Conservation (phyloP, 2,329 filamentous ascomycete species). For the Colletotrichum liaoningense region DNA sequence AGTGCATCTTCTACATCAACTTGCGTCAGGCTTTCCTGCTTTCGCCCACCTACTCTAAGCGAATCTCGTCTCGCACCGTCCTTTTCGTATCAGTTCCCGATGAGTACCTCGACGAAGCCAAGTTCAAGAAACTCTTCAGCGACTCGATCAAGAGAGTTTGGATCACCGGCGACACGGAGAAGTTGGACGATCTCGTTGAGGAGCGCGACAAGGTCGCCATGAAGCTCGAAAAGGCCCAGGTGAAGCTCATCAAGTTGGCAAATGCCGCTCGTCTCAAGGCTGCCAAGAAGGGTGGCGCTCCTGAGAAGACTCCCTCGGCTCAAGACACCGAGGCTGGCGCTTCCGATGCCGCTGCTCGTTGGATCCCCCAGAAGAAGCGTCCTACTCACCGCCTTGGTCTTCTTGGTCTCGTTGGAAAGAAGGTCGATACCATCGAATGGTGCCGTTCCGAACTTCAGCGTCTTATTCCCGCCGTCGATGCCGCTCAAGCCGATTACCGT, state of each 20-base stretch:
- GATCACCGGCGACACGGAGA: slow-evolving; percentile 81
- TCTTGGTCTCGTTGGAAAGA: slow-evolving; percentile 73
- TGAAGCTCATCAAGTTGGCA: slow-evolving; percentile 83
- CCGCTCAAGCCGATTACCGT: slow-evolving; percentile 75
- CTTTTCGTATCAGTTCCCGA: slow-evolving; percentile 88
- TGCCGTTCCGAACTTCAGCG: slow-evolving; percentile 79
- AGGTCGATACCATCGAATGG: slow-evolving; percentile 96
- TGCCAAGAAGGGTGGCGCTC: slow-evolving; percentile 67
- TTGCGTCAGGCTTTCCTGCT: slow-evolving; percentile 92
- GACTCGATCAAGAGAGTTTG: slow-evolving; percentile 85
- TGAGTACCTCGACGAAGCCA: slow-evolving; percentile 80
- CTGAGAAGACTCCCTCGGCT: slow-evolving; percentile 57
- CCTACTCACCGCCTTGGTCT: slow-evolving; percentile 78
- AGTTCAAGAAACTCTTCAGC: slow-evolving; percentile 84
- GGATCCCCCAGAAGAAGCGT: slow-evolving; percentile 78
- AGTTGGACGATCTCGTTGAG: slow-evolving; percentile 83
- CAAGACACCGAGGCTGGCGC: slow-evolving; percentile 76
- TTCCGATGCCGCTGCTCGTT: slow-evolving; percentile 74
- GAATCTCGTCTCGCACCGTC: slow-evolving; percentile 90
- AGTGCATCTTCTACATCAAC: slow-evolving; percentile 92
- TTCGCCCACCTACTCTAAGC: slow-evolving; percentile 84
- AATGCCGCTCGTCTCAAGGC: slow-evolving; percentile 78
- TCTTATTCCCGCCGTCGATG: slow-evolving; percentile 76
- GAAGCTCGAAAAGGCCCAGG: slow-evolving; percentile 87
- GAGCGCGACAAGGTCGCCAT: slow-evolving; percentile 84